Evolutionary conservation across 495 filamentous ascomycete genomes (phyloP).

Genomic region (Aspergillus bertholletiae): DNA sequence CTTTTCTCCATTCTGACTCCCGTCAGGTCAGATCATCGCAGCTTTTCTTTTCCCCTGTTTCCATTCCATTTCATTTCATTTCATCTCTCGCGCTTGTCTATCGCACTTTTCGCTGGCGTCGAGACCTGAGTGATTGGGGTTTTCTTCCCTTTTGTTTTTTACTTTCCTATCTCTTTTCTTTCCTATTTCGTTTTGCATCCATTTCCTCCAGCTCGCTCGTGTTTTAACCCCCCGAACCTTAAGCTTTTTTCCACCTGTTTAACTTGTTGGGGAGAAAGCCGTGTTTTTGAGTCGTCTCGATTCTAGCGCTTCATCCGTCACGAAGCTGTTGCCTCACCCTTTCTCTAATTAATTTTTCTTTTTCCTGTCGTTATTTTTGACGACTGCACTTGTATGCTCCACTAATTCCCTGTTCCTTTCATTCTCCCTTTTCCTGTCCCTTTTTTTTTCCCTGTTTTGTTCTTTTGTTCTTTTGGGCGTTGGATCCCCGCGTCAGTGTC

Average conservation of each 20-base stretch:
- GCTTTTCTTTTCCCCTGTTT: slow-evolving; percentile 33
- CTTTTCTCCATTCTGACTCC: slow-evolving; percentile 15
- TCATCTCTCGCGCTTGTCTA: not conserved
- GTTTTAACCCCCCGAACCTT: slow-evolving; percentile 12
- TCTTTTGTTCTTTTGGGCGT: slow-evolving; percentile 6
- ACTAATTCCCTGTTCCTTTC: slow-evolving; percentile 9
- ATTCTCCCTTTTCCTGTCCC: slow-evolving; percentile 1
- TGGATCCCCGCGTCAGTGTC: slow-evolving; percentile 22
- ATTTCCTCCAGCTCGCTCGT: slow-evolving; percentile 7
- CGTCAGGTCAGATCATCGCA: slow-evolving; percentile 21
- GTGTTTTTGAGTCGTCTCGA: slow-evolving; percentile 18
- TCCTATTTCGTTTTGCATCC: slow-evolving; percentile 15
- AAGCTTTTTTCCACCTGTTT: slow-evolving; percentile 12
- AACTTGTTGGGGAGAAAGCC: slow-evolving; percentile 9
- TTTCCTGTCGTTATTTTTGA: slow-evolving; percentile 21
- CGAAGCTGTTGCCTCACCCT: slow-evolving; percentile 21
- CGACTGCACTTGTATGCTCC: slow-evolving; percentile 18
- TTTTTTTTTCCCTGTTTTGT: not conserved
- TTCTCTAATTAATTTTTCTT: slow-evolving; percentile 19
- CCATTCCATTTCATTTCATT: slow-evolving; percentile 21
- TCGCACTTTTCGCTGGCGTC: slow-evolving; percentile 7
- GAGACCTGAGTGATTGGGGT: not conserved
- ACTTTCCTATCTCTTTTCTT: slow-evolving; percentile 15
- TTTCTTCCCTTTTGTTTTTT: slow-evolving; percentile 17
- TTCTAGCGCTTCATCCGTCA: slow-evolving; percentile 23